Conservation (phyloP, 169 alveolate species). For the Amoebophrya sp. region DNA sequence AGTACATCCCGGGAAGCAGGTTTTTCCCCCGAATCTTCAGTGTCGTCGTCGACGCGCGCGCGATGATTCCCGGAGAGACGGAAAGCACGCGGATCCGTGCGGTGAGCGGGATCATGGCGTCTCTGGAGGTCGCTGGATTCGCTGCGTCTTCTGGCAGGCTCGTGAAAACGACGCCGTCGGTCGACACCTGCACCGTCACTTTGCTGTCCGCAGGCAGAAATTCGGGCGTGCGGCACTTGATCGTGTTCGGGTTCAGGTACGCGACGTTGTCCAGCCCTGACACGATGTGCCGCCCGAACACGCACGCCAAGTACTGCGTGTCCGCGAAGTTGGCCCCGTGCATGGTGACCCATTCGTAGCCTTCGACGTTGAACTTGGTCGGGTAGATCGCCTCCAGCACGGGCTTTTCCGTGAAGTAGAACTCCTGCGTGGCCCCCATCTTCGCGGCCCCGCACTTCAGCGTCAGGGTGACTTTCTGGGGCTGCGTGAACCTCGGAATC, state of each 20-base stretch:
- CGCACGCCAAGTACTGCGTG: not conserved
- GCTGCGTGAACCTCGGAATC: not conserved
- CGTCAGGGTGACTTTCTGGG: not conserved
- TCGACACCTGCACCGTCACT: not conserved
- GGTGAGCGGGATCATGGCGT: not conserved
- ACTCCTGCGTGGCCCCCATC: not conserved
- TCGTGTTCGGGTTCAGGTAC: not conserved
- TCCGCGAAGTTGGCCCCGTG: not conserved
- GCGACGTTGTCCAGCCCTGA: not conserved
- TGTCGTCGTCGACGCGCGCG: not conserved
- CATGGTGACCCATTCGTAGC: not conserved
- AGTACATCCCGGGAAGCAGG: not conserved
- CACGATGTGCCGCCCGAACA: not conserved
- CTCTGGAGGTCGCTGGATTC: not conserved
- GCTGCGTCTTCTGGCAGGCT: not conserved
- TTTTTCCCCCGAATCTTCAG: not conserved
- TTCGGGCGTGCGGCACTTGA: not conserved
- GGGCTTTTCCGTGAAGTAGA: not conserved
- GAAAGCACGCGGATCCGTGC: not conserved
- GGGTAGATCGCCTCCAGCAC: not conserved
- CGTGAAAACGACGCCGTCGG: not conserved
- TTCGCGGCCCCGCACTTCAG: not conserved
- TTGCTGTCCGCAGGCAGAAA: not conserved
- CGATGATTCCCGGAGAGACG: not conserved
- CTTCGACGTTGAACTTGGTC: not conserved